Evolutionary conservation across 306 rosid genomes (phyloP).

Genomic region (Bauhinia variegata): DNA sequence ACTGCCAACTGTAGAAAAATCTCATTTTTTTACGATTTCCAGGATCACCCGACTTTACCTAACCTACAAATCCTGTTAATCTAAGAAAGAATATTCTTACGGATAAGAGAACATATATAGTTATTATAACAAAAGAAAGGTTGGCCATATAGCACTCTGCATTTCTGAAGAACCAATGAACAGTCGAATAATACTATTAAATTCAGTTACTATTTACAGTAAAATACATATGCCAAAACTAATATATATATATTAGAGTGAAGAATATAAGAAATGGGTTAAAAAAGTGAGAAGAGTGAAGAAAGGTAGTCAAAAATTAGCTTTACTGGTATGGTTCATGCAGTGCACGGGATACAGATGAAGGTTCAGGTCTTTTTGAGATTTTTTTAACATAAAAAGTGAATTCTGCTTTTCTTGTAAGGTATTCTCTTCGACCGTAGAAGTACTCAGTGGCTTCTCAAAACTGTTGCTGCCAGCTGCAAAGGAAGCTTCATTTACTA

Average conservation of each 20-base stretch:
- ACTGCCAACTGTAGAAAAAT: conserved; percentile 4
- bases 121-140: neutral
- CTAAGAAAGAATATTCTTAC: conserved; percentile 32
- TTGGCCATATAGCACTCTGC: neutral
- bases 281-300: conserved; percentile 31
- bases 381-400: conserved; percentile 23
- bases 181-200: neutral
- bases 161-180: conserved; percentile 2
- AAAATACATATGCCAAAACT: neutral
- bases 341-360: conserved; percentile 24
- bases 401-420: conserved; percentile 31
- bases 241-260: conserved; percentile 10
- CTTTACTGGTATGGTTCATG: conserved; percentile 41
- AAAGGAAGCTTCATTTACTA: conserved; percentile 23
- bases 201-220: conserved; percentile 5
- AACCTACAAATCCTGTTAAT: conserved; percentile 26
- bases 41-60: conserved; percentile 15
- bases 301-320: conserved; percentile 34
- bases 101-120: conserved; percentile 10
- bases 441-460: conserved; percentile 24
- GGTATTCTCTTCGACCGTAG: conserved; percentile 36
- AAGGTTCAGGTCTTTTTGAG: conserved; percentile 25
- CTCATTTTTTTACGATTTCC: neutral
- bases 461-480: conserved; percentile 30
- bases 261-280: conserved; percentile 34